Percentiles rank a stretch among this genome's conserved stretches.
Evolutionary conservation across 2,329 filamentous ascomycete genomes (phyloP).

Genomic region (Camillea tinctor): DNA sequence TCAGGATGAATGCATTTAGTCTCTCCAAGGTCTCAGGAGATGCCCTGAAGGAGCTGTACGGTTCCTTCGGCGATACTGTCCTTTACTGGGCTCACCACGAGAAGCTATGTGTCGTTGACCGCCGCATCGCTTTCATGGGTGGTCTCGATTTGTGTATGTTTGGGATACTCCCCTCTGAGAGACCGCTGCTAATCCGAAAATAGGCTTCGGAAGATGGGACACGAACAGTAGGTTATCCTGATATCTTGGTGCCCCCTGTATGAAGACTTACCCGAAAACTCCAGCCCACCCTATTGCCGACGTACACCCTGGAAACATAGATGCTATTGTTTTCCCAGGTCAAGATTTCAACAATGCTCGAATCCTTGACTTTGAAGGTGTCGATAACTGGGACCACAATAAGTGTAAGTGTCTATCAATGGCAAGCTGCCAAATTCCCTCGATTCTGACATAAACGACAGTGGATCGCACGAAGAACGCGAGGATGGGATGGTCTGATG

Average conservation of each 20-base stretch:
- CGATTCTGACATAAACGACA: constrained; percentile 21
- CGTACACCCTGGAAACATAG: constrained; percentile 74
- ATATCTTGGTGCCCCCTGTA: not conserved
- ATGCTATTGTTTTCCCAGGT: constrained; percentile 77
- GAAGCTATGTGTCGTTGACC: constrained; percentile 82
- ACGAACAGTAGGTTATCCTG: constrained; percentile 60
- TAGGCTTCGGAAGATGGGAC: constrained; percentile 81
- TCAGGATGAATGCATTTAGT: constrained; percentile 41
- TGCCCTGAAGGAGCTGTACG: constrained; percentile 75
- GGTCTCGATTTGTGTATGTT: constrained; percentile 74
- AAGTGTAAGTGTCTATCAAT: constrained; percentile 51
- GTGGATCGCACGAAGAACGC: constrained; percentile 76
- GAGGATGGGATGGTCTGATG: constrained; percentile 91
- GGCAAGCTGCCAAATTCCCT: not conserved
- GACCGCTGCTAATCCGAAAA: constrained; percentile 22
- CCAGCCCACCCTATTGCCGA: constrained; percentile 75
- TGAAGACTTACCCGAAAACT: constrained; percentile 13
- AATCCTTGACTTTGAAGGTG: constrained; percentile 77
- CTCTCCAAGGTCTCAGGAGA: constrained; percentile 68
- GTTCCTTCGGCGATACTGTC: constrained; percentile 75
- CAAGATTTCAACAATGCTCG: constrained; percentile 92
- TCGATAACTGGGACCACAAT: constrained; percentile 78
- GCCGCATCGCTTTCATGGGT: constrained; percentile 83
- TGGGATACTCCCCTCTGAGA: not conserved
- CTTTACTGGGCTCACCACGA: constrained; percentile 94